Evolutionary conservation across 768 basidiomycete species (phyloP).

Genomic region (Rhizopogon salebrosus): DNA sequence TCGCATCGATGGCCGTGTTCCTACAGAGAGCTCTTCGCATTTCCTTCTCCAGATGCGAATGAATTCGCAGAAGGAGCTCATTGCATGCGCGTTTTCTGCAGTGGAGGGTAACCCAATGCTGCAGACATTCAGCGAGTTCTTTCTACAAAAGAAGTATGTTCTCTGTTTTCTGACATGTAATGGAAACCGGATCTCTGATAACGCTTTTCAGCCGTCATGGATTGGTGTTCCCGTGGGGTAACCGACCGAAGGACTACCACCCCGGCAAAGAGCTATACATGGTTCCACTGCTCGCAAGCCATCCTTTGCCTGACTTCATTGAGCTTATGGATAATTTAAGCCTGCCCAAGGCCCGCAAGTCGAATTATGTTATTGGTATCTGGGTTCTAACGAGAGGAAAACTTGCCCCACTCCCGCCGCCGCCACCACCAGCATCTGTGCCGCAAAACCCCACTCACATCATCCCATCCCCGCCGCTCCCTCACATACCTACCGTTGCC

Average conservation of each 20-base stretch:
- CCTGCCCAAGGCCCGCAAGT: slow-evolving; percentile 58
- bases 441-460: slow-evolving; percentile 9
- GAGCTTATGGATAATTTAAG: slow-evolving; percentile 75
- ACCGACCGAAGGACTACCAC: slow-evolving; percentile 61
- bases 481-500: slow-evolving; percentile 12
- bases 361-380: slow-evolving; percentile 71
- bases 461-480: slow-evolving; percentile 10
- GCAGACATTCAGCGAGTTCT: slow-evolving; percentile 56
- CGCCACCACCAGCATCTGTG: slow-evolving; percentile 16
- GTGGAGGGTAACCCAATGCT: slow-evolving; percentile 43
- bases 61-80: slow-evolving; percentile 72
- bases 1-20: slow-evolving; percentile 81
- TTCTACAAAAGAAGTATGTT: slow-evolving; percentile 68
- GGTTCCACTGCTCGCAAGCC: slow-evolving; percentile 62
- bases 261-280: slow-evolving; percentile 87
- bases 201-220: slow-evolving; percentile 65
- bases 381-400: slow-evolving; percentile 85
- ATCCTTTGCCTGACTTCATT: slow-evolving; percentile 78
- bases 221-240: slow-evolving; percentile 82
- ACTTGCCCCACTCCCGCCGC: slow-evolving; percentile 49
- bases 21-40: slow-evolving; percentile 66
- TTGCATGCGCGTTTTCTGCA: slow-evolving; percentile 71
- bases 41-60: slow-evolving; percentile 77
- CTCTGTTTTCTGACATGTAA: slow-evolving; percentile 6
- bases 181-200: slow-evolving; percentile 7